Percentiles rank a stretch among this genome's conserved stretches.
phyloP scores from a whole-genome alignment of 1,284 basidiomycete genomes.

The Pascua sp. region DNA sequence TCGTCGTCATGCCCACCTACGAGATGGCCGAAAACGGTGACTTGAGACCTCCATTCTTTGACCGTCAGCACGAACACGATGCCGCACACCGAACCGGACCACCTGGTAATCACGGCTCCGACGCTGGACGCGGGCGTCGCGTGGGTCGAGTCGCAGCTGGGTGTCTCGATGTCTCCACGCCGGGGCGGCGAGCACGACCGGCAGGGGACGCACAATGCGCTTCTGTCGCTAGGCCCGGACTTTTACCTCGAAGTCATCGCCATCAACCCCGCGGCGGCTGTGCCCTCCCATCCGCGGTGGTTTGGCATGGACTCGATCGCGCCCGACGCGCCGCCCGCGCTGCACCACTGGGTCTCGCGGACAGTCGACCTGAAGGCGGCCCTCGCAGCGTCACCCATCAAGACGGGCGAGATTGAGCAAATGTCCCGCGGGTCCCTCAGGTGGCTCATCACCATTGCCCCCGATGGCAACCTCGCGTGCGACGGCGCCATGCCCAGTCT shows the following conservation, averaged over 20 bases:
- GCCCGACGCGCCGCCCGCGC: not conserved
- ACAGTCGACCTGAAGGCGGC: constrained; percentile 3
- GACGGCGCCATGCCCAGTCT: constrained; percentile 7
- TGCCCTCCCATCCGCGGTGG: constrained; percentile 1
- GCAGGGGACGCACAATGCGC: constrained; percentile 11
- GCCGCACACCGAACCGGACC: constrained; percentile 5
- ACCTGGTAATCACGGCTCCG: constrained; percentile 8
- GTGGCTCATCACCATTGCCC: constrained; percentile 9
- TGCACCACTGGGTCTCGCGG: constrained; percentile 6
- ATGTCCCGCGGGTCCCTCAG: constrained; percentile 5
- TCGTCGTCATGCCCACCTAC: constrained; percentile 82
- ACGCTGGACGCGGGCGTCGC: constrained; percentile 6
- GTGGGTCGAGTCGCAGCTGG: constrained; percentile 4
- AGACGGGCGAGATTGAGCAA: constrained; percentile 2
- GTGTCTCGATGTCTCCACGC: constrained; percentile 5
- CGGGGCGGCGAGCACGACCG: constrained; percentile 6
- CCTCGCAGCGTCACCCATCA: not conserved
- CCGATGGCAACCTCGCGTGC: constrained; percentile 4
- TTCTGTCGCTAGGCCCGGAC: constrained; percentile 8
- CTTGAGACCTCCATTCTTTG: constrained; percentile 16
- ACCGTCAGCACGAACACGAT: not conserved
- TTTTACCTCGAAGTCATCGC: constrained; percentile 11
- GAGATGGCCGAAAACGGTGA: constrained; percentile 78
- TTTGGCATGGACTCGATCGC: constrained; percentile 2
- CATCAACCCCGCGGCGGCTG: constrained; percentile 1